Conservation (phyloP, 345 rosid genomes). For the Lepidium africanum region DNA sequence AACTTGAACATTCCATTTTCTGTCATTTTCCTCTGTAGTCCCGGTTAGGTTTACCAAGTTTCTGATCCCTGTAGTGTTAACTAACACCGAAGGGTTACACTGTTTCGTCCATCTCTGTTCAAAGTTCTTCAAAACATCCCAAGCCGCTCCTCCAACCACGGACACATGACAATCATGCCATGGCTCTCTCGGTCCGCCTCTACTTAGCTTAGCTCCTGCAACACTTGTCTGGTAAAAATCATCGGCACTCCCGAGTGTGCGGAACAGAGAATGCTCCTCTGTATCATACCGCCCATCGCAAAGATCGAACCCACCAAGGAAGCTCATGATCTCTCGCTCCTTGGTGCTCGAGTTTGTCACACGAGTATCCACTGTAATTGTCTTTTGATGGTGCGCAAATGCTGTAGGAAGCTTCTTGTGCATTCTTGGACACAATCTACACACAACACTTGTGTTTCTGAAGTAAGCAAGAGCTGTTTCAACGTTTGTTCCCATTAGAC, state of each 20-base stretch:
- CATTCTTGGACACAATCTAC: constrained; percentile 60
- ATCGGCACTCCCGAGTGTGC: constrained; percentile 34
- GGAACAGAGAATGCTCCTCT: constrained; percentile 74
- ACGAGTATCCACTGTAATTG: constrained; percentile 51
- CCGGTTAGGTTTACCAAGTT: constrained; percentile 37
- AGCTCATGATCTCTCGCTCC: constrained; percentile 68
- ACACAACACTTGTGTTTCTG: constrained; percentile 51
- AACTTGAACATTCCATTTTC: constrained; percentile 76
- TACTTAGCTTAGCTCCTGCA: constrained; percentile 54
- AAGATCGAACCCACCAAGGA: constrained; percentile 78
- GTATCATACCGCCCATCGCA: constrained; percentile 81
- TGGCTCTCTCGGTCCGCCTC: constrained; percentile 89
- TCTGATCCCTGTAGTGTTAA: constrained; percentile 32
- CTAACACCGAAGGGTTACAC: constrained; percentile 50
- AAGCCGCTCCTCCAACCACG: constrained; percentile 63
- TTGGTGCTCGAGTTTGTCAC: constrained; percentile 16
- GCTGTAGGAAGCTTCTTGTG: constrained; percentile 70
- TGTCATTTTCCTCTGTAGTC: constrained; percentile 9
- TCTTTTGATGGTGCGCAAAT: constrained; percentile 87
- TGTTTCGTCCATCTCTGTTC: constrained; percentile 87
- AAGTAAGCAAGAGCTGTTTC: constrained; percentile 62
- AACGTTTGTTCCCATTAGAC: constrained; percentile 67
- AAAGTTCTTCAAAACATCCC: constrained; percentile 62
- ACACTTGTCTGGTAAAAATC: constrained; percentile 76
- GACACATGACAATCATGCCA: constrained; percentile 88